Percentiles rank a stretch among this genome's conserved stretches.
phyloP scores from a whole-genome alignment of 2,329 filamentous ascomycete species.

The Pseudohalonectria lignicola region DNA sequence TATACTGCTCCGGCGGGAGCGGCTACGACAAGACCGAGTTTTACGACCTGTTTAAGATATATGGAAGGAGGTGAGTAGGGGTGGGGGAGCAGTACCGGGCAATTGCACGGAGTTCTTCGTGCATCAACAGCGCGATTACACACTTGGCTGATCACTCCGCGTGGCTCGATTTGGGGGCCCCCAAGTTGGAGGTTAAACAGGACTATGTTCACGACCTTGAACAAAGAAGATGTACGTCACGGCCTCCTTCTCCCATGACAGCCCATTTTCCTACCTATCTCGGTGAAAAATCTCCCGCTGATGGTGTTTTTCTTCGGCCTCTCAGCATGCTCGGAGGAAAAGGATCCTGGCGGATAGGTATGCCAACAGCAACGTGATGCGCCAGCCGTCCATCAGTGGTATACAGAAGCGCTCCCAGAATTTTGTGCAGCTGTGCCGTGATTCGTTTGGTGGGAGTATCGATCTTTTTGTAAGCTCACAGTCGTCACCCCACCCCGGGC shows the following conservation, averaged over 20 bases:
- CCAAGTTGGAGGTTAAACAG: no score
- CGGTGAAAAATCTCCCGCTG: no score
- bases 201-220: constrained; percentile 49
- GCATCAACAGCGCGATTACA: no score
- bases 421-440: constrained; percentile 42
- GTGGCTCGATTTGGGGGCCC: no score
- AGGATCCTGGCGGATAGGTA: constrained; percentile 56
- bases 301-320: no score
- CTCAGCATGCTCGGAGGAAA: constrained; percentile 51
- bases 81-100: no score
- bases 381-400: constrained; percentile 39
- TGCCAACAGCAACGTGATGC: constrained; percentile 56
- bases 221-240: constrained; percentile 40
- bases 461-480: constrained; percentile 47
- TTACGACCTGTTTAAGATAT: constrained; percentile 49
- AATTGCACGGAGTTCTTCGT: no score
- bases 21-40: constrained; percentile 57
- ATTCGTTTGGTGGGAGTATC: constrained; percentile 30
- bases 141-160: no score
- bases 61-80: constrained; percentile 40
- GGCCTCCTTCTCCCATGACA: no score
- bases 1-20: constrained; percentile 50
- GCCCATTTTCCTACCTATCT: no score
- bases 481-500: background rate
- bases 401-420: constrained; percentile 44